These are phyloP conservation scores for Penicillium paxilli DNA, from an alignment of 495 filamentous ascomycete species.

Conservation along the genomic window DNA sequence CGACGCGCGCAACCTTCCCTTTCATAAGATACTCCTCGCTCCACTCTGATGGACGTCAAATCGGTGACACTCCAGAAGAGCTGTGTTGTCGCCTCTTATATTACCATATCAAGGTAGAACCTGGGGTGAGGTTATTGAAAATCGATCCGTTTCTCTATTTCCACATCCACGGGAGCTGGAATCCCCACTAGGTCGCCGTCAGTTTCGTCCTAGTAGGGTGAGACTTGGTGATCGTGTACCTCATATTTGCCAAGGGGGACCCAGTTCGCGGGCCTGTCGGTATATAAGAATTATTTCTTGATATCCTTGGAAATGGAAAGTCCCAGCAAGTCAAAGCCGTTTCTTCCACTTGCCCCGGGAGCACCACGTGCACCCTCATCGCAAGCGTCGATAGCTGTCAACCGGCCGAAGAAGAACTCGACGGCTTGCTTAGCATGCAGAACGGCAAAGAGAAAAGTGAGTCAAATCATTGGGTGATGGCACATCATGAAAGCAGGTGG, in stretches of 20 bases:
- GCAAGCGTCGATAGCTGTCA: constrained; percentile 18
- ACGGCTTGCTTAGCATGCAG: constrained; percentile 44
- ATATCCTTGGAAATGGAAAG: constrained; percentile 22
- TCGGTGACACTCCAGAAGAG: not conserved
- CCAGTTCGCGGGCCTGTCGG: not conserved
- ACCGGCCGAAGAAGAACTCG: constrained; percentile 41
- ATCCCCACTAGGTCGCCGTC: no score
- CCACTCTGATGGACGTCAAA: not conserved
- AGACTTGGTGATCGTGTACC: no score
- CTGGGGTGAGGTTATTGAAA: not conserved
- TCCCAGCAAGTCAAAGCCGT: constrained; percentile 23
- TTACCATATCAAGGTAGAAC: not conserved
- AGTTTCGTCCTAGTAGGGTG: no score
- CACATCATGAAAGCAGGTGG: not conserved
- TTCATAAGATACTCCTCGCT: not conserved
- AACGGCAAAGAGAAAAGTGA: constrained; percentile 44
- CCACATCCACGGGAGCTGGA: not conserved
- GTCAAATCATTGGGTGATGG: not conserved
- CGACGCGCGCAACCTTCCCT: not conserved
- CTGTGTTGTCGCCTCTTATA: not conserved
- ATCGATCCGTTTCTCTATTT: not conserved
- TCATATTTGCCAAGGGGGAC: not conserved
- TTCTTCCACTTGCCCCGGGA: constrained; percentile 35
- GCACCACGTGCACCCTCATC: constrained; percentile 23
- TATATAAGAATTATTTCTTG: not conserved